phyloP scores from a whole-genome alignment of 768 basidiomycete species.

The Calvatia gigantea region DNA sequence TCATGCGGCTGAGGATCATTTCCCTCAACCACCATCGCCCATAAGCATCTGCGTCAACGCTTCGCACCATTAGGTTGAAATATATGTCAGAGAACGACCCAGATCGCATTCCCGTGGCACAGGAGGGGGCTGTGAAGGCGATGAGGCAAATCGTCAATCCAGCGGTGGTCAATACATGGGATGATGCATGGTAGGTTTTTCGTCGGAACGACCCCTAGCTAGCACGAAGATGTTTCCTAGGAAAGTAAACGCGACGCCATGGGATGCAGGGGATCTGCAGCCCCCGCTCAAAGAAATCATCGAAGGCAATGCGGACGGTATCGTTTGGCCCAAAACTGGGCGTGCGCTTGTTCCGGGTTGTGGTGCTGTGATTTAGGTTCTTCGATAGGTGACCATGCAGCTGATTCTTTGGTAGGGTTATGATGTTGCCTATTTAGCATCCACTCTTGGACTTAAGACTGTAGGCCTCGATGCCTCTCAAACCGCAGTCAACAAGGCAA shows the following conservation, averaged over 20 bases:
- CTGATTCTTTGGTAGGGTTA: conserved; percentile 63
- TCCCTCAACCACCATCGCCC: no score
- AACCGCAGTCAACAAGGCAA: conserved; percentile 47
- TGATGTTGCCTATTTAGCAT: conserved; percentile 55
- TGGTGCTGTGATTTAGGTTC: conserved; percentile 33
- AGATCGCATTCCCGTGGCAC: no score
- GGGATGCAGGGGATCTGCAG: conserved; percentile 55
- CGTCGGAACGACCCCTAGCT: no score
- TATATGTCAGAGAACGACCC: no score
- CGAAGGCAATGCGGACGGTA: conserved; percentile 30
- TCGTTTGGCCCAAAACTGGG: conserved; percentile 37
- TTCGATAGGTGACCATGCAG: background rate
- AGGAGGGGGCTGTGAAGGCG: no score
- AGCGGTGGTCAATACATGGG: no score
- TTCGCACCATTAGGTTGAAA: no score
- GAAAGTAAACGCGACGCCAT: conserved; percentile 52
- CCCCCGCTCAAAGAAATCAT: conserved; percentile 53
- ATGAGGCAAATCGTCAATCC: no score
- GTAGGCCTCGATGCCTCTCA: conserved; percentile 54
- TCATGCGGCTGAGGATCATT: no score
- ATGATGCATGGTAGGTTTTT: no score
- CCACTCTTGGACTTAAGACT: conserved; percentile 41
- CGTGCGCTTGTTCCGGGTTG: conserved; percentile 39
- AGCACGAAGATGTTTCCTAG: no score
- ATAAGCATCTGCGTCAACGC: no score